Evolutionary conservation across 257 asterid species (phyloP).

Genomic region (Verbena officinalis): DNA sequence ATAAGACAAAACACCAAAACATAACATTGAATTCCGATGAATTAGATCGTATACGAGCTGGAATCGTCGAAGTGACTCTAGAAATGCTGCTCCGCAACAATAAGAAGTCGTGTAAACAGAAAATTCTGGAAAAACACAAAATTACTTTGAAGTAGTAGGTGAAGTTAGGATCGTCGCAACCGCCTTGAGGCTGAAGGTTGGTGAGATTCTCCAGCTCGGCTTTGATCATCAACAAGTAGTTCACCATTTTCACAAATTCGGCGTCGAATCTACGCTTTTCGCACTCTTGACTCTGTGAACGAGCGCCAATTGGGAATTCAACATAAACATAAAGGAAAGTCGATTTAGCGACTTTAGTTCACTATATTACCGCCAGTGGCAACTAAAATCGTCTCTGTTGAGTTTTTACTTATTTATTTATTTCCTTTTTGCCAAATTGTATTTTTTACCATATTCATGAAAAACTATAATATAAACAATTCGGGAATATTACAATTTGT

Average conservation of each 20-base stretch:
- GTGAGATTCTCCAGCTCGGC: conserved; percentile 86
- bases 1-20: neutral
- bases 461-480: too few species aligned
- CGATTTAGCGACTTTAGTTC: neutral
- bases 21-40: neutral
- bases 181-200: conserved; percentile 80
- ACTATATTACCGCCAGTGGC: neutral
- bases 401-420: too few species aligned
- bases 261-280: conserved; percentile 25
- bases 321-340: neutral
- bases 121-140: neutral
- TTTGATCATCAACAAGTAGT: conserved; percentile 58
- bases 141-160: conserved; percentile 66
- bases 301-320: neutral
- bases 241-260: conserved; percentile 56
- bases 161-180: conserved; percentile 74
- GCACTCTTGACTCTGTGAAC: conserved; percentile 20
- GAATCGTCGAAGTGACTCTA: neutral
- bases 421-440: too few species aligned
- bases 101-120: neutral
- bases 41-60: neutral
- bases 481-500: too few species aligned
- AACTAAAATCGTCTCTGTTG: neutral
- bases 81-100: neutral
- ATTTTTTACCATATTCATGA: too few species aligned